phyloP scores from a whole-genome alignment of 164 flowering plant genomes.

The Berberis vulgaris region DNA sequence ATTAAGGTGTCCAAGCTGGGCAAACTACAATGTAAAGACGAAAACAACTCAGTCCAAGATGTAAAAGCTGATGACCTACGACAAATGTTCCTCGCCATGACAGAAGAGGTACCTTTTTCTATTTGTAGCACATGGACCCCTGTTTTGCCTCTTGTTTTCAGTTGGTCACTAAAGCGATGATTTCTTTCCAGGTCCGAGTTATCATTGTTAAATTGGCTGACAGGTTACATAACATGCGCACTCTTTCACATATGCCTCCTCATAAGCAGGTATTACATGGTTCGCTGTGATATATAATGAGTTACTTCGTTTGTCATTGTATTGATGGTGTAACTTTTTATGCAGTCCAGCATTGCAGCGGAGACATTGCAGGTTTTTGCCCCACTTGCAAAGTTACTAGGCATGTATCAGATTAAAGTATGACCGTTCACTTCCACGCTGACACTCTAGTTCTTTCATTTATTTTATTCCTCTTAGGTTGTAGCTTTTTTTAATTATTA shows the following conservation, averaged over 20 bases:
- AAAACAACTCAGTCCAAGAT: constrained; percentile 69
- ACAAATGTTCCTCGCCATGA: constrained; percentile 99
- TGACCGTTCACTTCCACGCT: not conserved
- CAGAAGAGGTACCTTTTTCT: constrained; percentile 65
- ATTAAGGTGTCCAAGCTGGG: constrained; percentile 93
- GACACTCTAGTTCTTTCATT: not conserved
- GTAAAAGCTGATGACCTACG: constrained; percentile 96
- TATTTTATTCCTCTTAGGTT: not conserved
- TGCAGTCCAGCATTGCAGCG: constrained; percentile 81
- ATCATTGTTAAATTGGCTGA: constrained; percentile 98
- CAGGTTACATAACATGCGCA: constrained; percentile 97
- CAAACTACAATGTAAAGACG: constrained; percentile 66
- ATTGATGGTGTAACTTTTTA: constrained; percentile 5
- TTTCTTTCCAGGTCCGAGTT: constrained; percentile 72
- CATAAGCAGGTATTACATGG: constrained; percentile 72
- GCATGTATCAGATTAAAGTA: constrained; percentile 98
- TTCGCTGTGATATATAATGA: constrained; percentile 4
- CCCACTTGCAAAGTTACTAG: constrained; percentile 89
- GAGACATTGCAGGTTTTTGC: constrained; percentile 99
- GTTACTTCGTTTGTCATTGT: not conserved
- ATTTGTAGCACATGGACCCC: not conserved
- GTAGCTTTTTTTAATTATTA: not conserved
- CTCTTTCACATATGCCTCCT: constrained; percentile 93
- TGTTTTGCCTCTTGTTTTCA: not conserved
- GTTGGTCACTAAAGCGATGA: not conserved